Conservation (phyloP, 73 alveolate species). For the Paramecium tetraurelia region DNA sequence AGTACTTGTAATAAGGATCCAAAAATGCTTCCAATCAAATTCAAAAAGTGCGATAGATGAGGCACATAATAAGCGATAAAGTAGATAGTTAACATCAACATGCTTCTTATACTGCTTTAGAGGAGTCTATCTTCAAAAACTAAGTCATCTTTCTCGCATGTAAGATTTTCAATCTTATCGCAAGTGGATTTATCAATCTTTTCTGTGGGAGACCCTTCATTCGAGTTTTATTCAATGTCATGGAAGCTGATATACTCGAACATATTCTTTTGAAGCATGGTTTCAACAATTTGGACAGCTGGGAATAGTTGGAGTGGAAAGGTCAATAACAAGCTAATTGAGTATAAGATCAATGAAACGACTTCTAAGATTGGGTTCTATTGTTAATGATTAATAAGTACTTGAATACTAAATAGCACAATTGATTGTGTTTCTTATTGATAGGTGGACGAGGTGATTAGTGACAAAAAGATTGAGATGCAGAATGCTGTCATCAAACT, state of each 20-base stretch:
- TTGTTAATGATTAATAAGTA: not conserved
- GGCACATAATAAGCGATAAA: conserved; percentile 9
- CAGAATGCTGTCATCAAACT: not conserved
- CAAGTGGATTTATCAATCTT: not conserved
- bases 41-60: not conserved
- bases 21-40: conserved; percentile 18
- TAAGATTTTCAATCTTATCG: not conserved
- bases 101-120: not conserved
- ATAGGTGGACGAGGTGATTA: not conserved
- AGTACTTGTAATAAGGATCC: not conserved
- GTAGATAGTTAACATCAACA: not conserved
- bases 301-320: conserved; percentile 3
- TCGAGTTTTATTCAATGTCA: not conserved
- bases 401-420: not conserved
- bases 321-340: not conserved
- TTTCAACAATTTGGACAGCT: not conserved
- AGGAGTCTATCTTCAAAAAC: not conserved
- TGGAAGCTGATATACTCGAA: not conserved
- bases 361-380: not conserved
- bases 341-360: not conserved
- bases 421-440: not conserved
- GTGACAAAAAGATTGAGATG: not conserved
- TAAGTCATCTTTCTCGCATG: not conserved
- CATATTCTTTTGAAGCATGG: not conserved
- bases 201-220: not conserved